These are phyloP conservation scores for Aspergillus wentii DNA, from an alignment of 495 filamentous ascomycete species.

Conservation along the genomic window DNA sequence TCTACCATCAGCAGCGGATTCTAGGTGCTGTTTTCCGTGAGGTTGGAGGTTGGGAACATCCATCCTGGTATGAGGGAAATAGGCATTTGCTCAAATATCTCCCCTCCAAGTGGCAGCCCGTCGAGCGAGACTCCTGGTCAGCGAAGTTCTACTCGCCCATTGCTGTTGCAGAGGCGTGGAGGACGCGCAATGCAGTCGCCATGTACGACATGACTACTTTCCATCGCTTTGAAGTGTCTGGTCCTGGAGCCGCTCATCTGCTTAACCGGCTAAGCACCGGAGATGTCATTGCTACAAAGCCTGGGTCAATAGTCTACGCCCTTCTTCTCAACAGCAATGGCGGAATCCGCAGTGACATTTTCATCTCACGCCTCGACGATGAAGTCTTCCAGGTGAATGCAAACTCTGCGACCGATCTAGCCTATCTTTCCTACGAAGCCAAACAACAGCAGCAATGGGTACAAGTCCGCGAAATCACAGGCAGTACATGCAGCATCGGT, in stretches of 20 bases:
- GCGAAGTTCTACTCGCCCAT: conserved; percentile 42
- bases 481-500: conserved; percentile 45
- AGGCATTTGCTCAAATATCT: conserved; percentile 32
- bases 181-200: conserved; percentile 45
- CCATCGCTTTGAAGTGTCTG: conserved; percentile 41
- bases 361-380: conserved; percentile 30
- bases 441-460: conserved; percentile 31
- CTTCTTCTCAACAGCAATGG: conserved; percentile 39
- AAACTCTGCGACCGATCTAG: conserved; percentile 38
- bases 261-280: conserved; percentile 42
- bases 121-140: conserved; percentile 44
- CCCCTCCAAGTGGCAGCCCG: conserved; percentile 37
- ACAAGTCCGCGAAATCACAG: conserved; percentile 44
- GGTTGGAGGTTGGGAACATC: conserved; percentile 45
- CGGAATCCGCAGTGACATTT: conserved; percentile 37
- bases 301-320: conserved; percentile 37
- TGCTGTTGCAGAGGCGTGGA: conserved; percentile 45
- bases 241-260: conserved; percentile 38
- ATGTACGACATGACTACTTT: conserved; percentile 53
- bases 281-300: conserved; percentile 28
- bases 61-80: conserved; percentile 48
- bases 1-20: conserved; percentile 37
- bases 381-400: conserved; percentile 42
- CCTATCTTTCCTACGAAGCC: conserved; percentile 38
- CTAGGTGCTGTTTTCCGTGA: conserved; percentile 47